Evolutionary conservation across 2,329 filamentous ascomycete species (phyloP).

Genomic region (Verticillium isaacii): DNA sequence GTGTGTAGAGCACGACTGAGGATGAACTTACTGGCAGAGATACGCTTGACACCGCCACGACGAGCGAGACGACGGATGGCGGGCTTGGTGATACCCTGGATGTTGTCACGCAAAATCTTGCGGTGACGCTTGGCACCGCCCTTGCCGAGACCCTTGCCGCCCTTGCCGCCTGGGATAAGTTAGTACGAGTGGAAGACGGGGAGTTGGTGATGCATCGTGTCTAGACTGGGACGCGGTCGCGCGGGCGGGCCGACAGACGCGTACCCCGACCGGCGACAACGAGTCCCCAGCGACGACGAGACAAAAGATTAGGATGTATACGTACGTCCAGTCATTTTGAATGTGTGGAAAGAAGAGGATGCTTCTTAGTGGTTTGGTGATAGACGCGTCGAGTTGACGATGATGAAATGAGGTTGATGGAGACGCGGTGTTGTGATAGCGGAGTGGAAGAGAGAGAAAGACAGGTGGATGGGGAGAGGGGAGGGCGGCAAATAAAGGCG

Average conservation of each 20-base stretch:
- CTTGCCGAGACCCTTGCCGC: slow-evolving; percentile 97
- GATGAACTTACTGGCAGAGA: slow-evolving; percentile 73
- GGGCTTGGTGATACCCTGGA: slow-evolving; percentile 98
- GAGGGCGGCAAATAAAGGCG: slow-evolving; percentile 14
- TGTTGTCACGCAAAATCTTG: slow-evolving; percentile 99
- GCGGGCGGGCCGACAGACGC: not conserved
- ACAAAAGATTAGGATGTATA: slow-evolving; percentile 22
- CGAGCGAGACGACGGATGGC: slow-evolving; percentile 97
- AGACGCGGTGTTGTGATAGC: slow-evolving; percentile 8
- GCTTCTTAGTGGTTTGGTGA: slow-evolving; percentile 11
- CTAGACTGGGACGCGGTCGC: not conserved
- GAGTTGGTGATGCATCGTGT: slow-evolving; percentile 1
- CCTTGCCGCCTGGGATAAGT: slow-evolving; percentile 69
- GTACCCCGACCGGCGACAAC: slow-evolving; percentile 9
- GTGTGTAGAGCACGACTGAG: not conserved
- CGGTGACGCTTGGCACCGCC: slow-evolving; percentile 98
- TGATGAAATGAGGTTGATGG: slow-evolving; percentile 13
- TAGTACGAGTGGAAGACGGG: not conserved
- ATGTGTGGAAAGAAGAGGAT: slow-evolving; percentile 18
- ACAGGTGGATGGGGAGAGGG: slow-evolving; percentile 9
- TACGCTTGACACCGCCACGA: slow-evolving; percentile 99
- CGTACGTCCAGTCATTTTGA: slow-evolving; percentile 72
- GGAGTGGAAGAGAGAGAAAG: slow-evolving; percentile 14
- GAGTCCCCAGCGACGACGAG: slow-evolving; percentile 13
- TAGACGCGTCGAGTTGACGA: slow-evolving; percentile 14